Percentiles rank a stretch among this genome's conserved stretches.
phyloP scores from a whole-genome alignment of 495 filamentous ascomycete species.

The Pseudoneurospora amorphoporcata region DNA sequence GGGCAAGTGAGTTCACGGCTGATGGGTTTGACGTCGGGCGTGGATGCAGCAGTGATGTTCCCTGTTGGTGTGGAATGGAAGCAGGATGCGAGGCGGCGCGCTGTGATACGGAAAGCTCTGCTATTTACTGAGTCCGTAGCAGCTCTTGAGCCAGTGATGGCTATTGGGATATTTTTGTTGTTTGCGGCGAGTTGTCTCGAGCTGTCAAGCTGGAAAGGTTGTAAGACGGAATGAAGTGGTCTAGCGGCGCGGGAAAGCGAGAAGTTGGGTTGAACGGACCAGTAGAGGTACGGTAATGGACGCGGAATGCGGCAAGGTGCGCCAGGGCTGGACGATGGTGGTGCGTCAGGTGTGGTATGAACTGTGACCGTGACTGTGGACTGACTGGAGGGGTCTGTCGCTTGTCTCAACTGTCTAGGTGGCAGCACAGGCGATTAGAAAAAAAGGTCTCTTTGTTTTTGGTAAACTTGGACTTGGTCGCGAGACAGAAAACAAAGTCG shows the following conservation, averaged over 20 bases:
- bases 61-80: neutral
- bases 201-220: constrained; percentile 11
- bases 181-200: constrained; percentile 4
- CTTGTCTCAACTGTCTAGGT: neutral
- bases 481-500: neutral
- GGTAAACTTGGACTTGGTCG: neutral
- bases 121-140: neutral
- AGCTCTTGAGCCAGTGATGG: neutral
- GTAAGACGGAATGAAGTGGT: constrained; percentile 17
- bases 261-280: neutral
- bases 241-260: constrained; percentile 9
- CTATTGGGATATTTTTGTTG: constrained; percentile 2
- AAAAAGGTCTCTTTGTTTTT: neutral
- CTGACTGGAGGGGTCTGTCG: neutral
- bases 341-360: neutral
- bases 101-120: neutral
- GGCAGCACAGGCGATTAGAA: neutral
- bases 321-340: neutral
- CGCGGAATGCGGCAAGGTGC: neutral
- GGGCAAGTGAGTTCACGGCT: constrained; percentile 5
- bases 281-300: neutral
- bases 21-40: constrained; percentile 13
- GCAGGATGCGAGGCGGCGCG: neutral
- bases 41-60: constrained; percentile 3
- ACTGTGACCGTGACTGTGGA: neutral